Evolutionary conservation across 257 asterid genomes (phyloP), one percentile per base, ranked within the genome.

Genomic region (Handroanthus guayacan): DNA sequence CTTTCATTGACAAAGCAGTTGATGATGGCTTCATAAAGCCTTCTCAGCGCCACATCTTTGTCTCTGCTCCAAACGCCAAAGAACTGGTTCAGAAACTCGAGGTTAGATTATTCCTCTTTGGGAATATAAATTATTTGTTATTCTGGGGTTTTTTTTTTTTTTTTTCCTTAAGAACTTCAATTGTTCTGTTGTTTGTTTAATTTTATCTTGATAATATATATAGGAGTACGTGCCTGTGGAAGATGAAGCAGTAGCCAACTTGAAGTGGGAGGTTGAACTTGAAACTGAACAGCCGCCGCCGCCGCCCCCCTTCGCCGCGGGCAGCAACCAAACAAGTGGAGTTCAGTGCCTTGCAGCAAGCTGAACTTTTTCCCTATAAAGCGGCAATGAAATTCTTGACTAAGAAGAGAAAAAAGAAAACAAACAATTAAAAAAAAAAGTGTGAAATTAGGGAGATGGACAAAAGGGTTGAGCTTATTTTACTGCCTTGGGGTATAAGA

Each of bases 11-110:
- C 80, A 91, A 89, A 82, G 97, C 91, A 20, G 97, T 91, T 38
- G 97, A 89, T n/a, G 97, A 89, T 72, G 97, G 92, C 3, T 91
- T 91, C 86, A 89, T 91, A 10, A 80, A 85, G 81, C 88, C 92
- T 17, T 85, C 83, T 51, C 89, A 88, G 83, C 90, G 96, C n/a
- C 84, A 86, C 84, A 86, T 91, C 75, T 83, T 91, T 73, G 90
- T 91, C 17, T 89, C 91, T 13, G 97, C 94, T 11, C 85, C 93
- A n/a, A 84, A 82, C 73, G 88, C 95, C 69, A 89, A 86, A 58
- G 91, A 88, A 18, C 85, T 90, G 5, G 86, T 89, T 12, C 92
- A 89, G 77, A 89, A 90, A 82, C 91, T 90, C 9, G 97, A 90
- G 94, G 94, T 90, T 41, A 8, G 5, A 8, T 8, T 41, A 5